These are phyloP conservation scores for Fraxinus albicans DNA, from an alignment of 305 asterid genomes.

Conservation along the genomic window DNA sequence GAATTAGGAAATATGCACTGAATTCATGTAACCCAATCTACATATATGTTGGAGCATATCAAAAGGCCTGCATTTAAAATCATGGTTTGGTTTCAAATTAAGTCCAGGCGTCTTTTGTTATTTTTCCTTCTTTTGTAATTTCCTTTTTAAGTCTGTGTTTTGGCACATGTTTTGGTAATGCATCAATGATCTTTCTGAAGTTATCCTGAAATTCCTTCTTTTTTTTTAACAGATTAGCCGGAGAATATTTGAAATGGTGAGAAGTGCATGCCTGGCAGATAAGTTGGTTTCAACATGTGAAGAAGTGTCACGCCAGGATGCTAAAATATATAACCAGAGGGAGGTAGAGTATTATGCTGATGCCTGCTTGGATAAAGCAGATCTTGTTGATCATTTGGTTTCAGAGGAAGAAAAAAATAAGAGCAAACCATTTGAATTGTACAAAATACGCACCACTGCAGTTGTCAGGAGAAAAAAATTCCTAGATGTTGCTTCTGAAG, in stretches of 20 bases:
- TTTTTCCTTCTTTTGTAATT: slow-evolving; percentile 3
- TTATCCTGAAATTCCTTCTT: slow-evolving; percentile 9
- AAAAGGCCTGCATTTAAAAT: slow-evolving; percentile 1
- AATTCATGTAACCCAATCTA: neutral
- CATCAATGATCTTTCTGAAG: neutral
- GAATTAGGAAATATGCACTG: neutral
- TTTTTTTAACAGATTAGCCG: slow-evolving; percentile 64
- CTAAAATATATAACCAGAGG: slow-evolving; percentile 35
- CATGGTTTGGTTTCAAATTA: neutral
- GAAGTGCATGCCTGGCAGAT: slow-evolving; percentile 20
- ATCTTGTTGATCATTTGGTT: slow-evolving; percentile 23
- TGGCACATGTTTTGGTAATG: slow-evolving; percentile 7
- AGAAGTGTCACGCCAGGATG: slow-evolving; percentile 26
- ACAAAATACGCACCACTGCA: slow-evolving; percentile 83
- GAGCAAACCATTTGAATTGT: slow-evolving; percentile 69
- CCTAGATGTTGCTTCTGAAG: slow-evolving; percentile 77
- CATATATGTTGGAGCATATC: slow-evolving; percentile 1
- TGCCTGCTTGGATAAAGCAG: slow-evolving; percentile 38
- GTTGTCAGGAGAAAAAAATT: slow-evolving; percentile 68
- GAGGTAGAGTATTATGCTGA: slow-evolving; percentile 37
- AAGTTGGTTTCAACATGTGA: neutral
- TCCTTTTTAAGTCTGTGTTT: neutral
- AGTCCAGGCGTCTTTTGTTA: neutral
- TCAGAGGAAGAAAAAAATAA: slow-evolving; percentile 43
- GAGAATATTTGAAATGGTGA: slow-evolving; percentile 29